Evolutionary conservation across 768 basidiomycete genomes (phyloP).

Genomic region (Agrocybe pediades): DNA sequence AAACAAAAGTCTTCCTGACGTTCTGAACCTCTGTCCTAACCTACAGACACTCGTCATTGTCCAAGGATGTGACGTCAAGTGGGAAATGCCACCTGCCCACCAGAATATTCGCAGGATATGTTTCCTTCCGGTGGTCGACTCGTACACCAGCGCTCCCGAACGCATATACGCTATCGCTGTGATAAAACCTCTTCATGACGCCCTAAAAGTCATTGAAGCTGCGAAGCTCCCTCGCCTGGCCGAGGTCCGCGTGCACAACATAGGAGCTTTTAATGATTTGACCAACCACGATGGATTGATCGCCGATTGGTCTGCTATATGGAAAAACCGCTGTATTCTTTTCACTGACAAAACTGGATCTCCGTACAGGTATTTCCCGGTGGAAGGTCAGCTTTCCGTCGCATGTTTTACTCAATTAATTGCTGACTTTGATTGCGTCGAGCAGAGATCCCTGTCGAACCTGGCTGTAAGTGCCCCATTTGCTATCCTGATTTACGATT

Average conservation of each 20-base stretch:
- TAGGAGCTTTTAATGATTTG: constrained; percentile 32
- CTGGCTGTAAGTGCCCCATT: too few species aligned
- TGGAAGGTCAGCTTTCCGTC: constrained; percentile 15
- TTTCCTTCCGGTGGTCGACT: constrained; percentile 42
- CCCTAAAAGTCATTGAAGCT: constrained; percentile 37
- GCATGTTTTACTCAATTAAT: neutral
- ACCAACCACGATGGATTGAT: constrained; percentile 20
- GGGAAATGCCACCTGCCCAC: constrained; percentile 27
- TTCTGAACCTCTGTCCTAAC: constrained; percentile 40
- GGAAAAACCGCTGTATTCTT: constrained; percentile 22
- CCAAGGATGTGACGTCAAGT: constrained; percentile 25
- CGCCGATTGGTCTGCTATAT: too few species aligned
- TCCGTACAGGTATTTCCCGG: constrained; percentile 14
- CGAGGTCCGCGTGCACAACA: constrained; percentile 42
- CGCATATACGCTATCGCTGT: constrained; percentile 40
- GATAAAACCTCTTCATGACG: constrained; percentile 39
- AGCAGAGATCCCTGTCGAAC: too few species aligned
- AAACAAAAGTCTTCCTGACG: constrained; percentile 31
- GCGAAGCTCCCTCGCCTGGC: constrained; percentile 31
- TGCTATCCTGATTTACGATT: too few species aligned
- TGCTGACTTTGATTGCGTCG: too few species aligned
- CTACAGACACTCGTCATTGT: constrained; percentile 42
- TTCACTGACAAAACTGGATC: constrained; percentile 22
- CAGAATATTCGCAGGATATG: constrained; percentile 42
- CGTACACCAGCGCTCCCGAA: constrained; percentile 34